Conservation (phyloP, 163 green algal species). For the Scenedesmus sp. region DNA sequence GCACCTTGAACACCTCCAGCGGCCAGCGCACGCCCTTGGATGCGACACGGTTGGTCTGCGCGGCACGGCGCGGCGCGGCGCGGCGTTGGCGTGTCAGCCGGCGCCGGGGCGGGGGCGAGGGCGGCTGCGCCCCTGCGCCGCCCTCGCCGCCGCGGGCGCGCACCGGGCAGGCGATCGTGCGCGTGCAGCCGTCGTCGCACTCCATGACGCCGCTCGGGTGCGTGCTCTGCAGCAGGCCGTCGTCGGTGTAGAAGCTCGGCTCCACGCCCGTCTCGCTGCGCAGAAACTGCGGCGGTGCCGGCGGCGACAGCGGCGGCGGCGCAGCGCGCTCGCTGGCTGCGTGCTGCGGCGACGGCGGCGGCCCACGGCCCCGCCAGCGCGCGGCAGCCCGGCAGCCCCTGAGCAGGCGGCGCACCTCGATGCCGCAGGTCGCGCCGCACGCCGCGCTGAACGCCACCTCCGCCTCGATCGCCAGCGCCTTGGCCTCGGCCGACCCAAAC, state of each 20-base stretch:
- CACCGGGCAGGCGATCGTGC: slow-evolving; percentile 17
- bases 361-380: too few relatives aligned
- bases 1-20: slow-evolving; percentile 40
- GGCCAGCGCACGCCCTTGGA: slow-evolving; percentile 35
- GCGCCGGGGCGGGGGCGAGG: too few relatives aligned
- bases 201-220: slow-evolving; percentile 41
- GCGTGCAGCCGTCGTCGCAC: slow-evolving; percentile 25
- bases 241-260: slow-evolving; percentile 24
- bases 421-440: slow-evolving; percentile 13
- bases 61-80: neutral
- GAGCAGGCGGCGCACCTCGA: slow-evolving; percentile 9
- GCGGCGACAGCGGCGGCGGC: too few relatives aligned
- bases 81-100: neutral
- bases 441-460: slow-evolving; percentile 12
- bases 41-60: slow-evolving; percentile 37
- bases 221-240: slow-evolving; percentile 19
- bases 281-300: too few relatives aligned
- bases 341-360: too few relatives aligned
- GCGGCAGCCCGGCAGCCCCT: neutral
- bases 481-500: slow-evolving; percentile 19
- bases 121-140: neutral
- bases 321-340: too few relatives aligned
- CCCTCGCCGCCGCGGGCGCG: neutral
- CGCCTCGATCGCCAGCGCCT: slow-evolving; percentile 7
- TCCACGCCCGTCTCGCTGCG: too few relatives aligned